Evolutionary conservation across 495 filamentous ascomycete genomes (phyloP).

Genomic region (Podospora appendiculata): DNA sequence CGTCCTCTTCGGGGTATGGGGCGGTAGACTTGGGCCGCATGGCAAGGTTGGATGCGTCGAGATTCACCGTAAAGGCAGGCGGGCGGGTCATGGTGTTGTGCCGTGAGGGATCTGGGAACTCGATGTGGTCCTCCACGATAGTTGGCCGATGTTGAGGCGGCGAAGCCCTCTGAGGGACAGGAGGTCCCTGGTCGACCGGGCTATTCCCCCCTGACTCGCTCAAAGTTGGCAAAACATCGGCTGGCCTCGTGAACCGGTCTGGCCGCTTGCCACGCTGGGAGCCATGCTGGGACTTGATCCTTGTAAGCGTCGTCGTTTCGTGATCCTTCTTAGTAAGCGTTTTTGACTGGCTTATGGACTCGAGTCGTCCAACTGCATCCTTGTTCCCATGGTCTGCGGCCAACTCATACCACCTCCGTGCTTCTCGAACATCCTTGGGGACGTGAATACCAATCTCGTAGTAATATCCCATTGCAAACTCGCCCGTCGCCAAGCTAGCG

Average conservation of each 20-base stretch:
- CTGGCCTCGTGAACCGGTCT: slow-evolving; percentile 48
- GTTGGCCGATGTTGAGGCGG: slow-evolving; percentile 18
- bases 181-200: slow-evolving; percentile 2
- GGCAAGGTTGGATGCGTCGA: slow-evolving; percentile 25
- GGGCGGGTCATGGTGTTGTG: slow-evolving; percentile 35
- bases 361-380: slow-evolving; percentile 74
- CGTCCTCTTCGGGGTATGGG: slow-evolving; percentile 61
- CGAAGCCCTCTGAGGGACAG: slow-evolving; percentile 12
- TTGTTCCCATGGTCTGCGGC: slow-evolving; percentile 88
- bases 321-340: slow-evolving; percentile 86
- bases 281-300: slow-evolving; percentile 89
- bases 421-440: slow-evolving; percentile 70
- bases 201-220: slow-evolving; percentile 14
- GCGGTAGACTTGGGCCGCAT: slow-evolving; percentile 42
- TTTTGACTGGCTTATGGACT: slow-evolving; percentile 78
- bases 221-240: slow-evolving; percentile 46
- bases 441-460: slow-evolving; percentile 92
- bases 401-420: slow-evolving; percentile 82
- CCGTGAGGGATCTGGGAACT: slow-evolving; percentile 65
- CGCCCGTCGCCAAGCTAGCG: slow-evolving; percentile 75
- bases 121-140: slow-evolving; percentile 29
- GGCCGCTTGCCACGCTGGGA: slow-evolving; percentile 69
- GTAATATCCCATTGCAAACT: slow-evolving; percentile 97
- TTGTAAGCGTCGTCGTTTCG: slow-evolving; percentile 78
- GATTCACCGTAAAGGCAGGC: slow-evolving; percentile 37